A percentile compares a stretch with the other conserved stretches of the same genome.
Evolutionary conservation across 148 eudicot genomes (phyloP).

Genomic region (Fagopyrum homotropicum): DNA sequence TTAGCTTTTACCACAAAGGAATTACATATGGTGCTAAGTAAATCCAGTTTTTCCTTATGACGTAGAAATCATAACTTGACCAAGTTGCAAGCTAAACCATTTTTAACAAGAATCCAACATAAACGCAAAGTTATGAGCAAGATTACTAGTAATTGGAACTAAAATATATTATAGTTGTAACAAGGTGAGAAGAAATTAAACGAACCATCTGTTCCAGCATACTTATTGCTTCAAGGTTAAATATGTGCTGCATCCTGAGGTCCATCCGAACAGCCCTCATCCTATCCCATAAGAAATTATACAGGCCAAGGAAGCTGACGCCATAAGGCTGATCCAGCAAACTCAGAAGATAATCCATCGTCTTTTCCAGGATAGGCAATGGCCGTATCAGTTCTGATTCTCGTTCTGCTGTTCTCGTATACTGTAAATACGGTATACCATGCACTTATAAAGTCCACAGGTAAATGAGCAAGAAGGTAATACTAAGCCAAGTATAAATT

Average conservation of each 20-base stretch:
- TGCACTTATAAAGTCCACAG: not conserved
- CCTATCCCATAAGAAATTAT: constrained; percentile 98
- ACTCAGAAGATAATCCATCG: constrained; percentile 77
- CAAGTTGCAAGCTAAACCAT: not conserved
- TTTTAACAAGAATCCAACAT: not conserved
- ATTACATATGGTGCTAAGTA: not conserved
- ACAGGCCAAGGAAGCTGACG: constrained; percentile 74
- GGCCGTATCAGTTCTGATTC: constrained; percentile 88
- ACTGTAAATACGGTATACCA: constrained; percentile 38
- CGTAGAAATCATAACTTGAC: not conserved
- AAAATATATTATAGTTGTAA: not conserved
- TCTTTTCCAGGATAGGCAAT: constrained; percentile 75
- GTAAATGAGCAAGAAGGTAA: not conserved
- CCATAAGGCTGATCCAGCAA: constrained; percentile 79
- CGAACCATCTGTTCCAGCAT: constrained; percentile 97
- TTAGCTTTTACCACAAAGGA: not conserved
- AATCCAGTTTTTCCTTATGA: not conserved
- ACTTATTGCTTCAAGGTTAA: constrained; percentile 65
- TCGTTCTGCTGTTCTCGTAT: constrained; percentile 94
- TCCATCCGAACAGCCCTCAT: constrained; percentile 98
- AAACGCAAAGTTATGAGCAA: not conserved
- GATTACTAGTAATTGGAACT: not conserved
- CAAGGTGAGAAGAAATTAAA: constrained; percentile 16
- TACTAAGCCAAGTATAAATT: not conserved
- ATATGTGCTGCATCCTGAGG: constrained; percentile 96